Evolutionary conservation across 768 basidiomycete species (phyloP), one percentile per base, ranked within the genome.

Genomic region (Leccinum uliginosum): DNA sequence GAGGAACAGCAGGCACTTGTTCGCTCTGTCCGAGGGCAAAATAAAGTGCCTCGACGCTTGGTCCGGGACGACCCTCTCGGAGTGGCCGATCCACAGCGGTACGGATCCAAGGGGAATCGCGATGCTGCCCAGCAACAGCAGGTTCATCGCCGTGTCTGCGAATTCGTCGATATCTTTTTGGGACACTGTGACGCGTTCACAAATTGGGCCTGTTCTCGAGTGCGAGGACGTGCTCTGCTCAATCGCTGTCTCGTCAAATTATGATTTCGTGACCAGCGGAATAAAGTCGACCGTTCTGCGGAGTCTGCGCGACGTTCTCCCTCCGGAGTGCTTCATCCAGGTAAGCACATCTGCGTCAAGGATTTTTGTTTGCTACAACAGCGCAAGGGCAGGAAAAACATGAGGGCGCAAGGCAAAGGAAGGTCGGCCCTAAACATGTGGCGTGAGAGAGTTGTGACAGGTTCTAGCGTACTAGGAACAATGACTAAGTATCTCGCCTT

Each of bases 121-220:
- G 12, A 17, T 47, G 3, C 19, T 63, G 1, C 27, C 62, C 2
- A 14, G 10, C n/a, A 63, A 63, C 12, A 57, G 50, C 17, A 55
- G 32, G 15, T 64, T 60, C 27, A 50, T 64, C 23, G 51, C 17
- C 6, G 55, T 48, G 1, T 10, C 32, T 0, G 57, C 54, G 9
- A 17, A 44, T 14, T 59, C 51, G 9, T 53, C 51, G 0, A 6
- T 64, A 24, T 54, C 53, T 1, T 60, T 63, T 29, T 64, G 62
- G 62, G 62, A 63, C 23, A 53, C 53, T 19, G 24, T n/a, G 7
- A 60, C 55, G 2, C 43, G 46, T 12, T 8, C 34, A 12, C 62
- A n/a, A 23, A 53, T 57, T 7, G 58, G 62, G 7, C 21, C 55
- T 6, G 4, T 64, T 47, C 26, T 64, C 15, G 30, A 64, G 4